phyloP scores from a whole-genome alignment of 352 stramenopile species.

The Phytophthora pinifolia region DNA sequence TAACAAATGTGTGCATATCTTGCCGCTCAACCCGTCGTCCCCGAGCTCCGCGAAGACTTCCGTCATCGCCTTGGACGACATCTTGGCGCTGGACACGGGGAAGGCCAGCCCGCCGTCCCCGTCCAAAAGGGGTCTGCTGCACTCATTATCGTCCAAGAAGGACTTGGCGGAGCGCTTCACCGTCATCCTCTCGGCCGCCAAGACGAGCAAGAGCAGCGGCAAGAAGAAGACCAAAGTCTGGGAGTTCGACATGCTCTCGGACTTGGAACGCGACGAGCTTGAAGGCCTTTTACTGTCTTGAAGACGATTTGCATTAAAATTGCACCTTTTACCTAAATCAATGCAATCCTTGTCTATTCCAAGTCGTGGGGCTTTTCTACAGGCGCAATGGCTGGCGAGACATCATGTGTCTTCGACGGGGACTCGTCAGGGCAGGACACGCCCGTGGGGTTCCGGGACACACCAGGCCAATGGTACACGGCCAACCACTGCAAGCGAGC shows the following conservation, averaged over 20 bases:
- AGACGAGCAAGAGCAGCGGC: background rate
- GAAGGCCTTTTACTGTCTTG: conserved; percentile 6
- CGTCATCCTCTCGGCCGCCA: conserved; percentile 19
- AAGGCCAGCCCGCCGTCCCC: conserved; percentile 5
- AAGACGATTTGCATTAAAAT: background rate
- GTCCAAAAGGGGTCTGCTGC: conserved; percentile 28
- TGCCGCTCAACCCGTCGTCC: conserved; percentile 31
- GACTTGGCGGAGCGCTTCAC: conserved; percentile 25
- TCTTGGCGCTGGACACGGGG: conserved; percentile 33
- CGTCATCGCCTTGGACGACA: conserved; percentile 35
- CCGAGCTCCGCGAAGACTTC: conserved; percentile 28
- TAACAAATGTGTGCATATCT: conserved; percentile 27
- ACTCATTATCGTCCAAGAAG: conserved; percentile 29
- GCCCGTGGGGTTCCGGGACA: conserved; percentile 62
- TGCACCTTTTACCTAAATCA: background rate
- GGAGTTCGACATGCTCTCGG: conserved; percentile 50
- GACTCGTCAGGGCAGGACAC: conserved; percentile 54
- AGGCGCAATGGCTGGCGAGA: conserved; percentile 19
- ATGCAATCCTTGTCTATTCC: too few species aligned
- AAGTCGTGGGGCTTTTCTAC: too few species aligned
- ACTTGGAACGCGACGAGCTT: conserved; percentile 37
- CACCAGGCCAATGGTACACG: conserved; percentile 34
- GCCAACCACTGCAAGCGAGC: conserved; percentile 41
- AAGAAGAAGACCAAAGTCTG: too few species aligned
- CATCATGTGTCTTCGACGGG: conserved; percentile 31